Base-by-base conservation (phyloP, 2,329 filamentous ascomycete species). In the Aspergillus neotritici region DNA sequence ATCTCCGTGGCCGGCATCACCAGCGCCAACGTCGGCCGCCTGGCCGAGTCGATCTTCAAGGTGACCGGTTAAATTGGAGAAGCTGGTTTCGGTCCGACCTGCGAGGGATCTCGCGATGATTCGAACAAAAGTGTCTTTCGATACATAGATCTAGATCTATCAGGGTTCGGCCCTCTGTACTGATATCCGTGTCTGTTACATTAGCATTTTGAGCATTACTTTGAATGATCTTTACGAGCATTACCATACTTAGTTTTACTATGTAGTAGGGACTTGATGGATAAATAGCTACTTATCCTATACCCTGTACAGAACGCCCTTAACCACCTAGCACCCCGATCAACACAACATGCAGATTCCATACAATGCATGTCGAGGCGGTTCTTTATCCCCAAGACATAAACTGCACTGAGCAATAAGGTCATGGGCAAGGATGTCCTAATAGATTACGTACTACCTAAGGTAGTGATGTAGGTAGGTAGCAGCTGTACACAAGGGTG, bases 1-100 rank as follows among this genome's bases (percentile, higher is more conserved):
- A 72, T 77, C 53, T 71, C 72, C 29, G 70, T 72, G 31, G 67
- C 68, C 43, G 72, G 72, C 51, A 75, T 75, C 61, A 75, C 72
- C 48, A 57, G 64, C 31, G 68, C 59, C 61, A 75, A 75, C 50
- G 72, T 74, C 51, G 66, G 70, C 62, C 66, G 72, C 50, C 67
- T 75, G 34, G 72, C 72, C 29, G 68, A 75, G 61, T 61, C 68
- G 44, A 74, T 75, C 61, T 72, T 66, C 69, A 74, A 74, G 61
- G 66, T 74, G 39, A 73, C 70, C 31, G 68, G 70, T 53, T 75
- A 71, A 60, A 58, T 33, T 33, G 37, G 15, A 16, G 21, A 37
- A 28, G 7, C 16, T 17, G 15, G 9, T 35, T 25, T 25, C 21
- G 21, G 21, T 25, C 21, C 21, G 21, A 25, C 21, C 3, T 25